phyloP scores from a whole-genome alignment of 129 eudicot genomes.

The Artemisia argyi region DNA sequence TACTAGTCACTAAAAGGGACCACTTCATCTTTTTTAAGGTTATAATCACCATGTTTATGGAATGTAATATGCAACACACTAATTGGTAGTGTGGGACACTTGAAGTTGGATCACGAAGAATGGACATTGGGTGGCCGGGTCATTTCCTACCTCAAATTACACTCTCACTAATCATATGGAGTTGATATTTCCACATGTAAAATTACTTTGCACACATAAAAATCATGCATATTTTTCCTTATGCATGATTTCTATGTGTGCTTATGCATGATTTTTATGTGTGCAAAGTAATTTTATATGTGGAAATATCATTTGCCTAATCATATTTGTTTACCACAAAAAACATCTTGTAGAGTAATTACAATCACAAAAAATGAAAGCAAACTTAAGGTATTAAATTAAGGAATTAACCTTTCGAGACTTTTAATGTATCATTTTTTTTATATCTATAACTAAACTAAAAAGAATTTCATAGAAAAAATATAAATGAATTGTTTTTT shows the following conservation, averaged over 20 bases:
- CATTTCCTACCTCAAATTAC: no score
- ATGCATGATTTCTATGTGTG: no score
- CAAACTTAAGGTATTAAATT: neutral
- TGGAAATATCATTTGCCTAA: no score
- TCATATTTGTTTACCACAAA: no score
- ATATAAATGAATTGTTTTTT: neutral
- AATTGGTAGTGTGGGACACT: neutral
- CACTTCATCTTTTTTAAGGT: constrained; percentile 26
- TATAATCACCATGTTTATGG: constrained; percentile 10
- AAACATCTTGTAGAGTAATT: no score
- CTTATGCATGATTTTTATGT: no score
- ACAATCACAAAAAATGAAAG: neutral
- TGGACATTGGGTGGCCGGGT: no score
- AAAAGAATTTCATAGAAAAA: neutral
- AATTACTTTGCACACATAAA: no score
- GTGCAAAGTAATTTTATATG: no score
- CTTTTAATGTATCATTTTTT: neutral
- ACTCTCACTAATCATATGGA: no score
- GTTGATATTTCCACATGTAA: no score
- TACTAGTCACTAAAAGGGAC: constrained; percentile 14
- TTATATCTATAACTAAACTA: neutral
- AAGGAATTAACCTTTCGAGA: neutral
- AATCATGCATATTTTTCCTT: no score
- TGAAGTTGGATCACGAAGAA: neutral
- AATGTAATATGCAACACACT: constrained; percentile 5